A percentile compares a stretch with the other conserved stretches of the same genome.
These are phyloP conservation scores for Solanum chiquidenum DNA, from an alignment of 257 asterid species.

Conservation along the genomic window DNA sequence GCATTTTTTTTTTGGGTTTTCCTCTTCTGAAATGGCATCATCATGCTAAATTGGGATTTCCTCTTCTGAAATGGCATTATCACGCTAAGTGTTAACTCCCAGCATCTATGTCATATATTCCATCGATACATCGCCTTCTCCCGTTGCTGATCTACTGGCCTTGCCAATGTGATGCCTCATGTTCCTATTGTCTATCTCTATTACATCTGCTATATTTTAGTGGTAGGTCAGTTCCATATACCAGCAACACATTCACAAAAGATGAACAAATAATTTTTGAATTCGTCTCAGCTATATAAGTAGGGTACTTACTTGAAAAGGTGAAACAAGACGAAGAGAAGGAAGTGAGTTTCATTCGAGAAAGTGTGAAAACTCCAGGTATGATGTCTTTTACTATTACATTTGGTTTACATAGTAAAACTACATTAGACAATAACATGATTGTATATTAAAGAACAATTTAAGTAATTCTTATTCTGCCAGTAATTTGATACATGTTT, in stretches of 20 bases:
- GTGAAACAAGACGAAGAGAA: background rate
- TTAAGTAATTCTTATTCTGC: background rate
- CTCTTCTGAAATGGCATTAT: background rate
- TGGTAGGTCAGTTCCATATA: background rate
- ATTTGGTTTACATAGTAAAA: background rate
- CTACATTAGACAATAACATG: background rate
- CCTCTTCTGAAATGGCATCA: background rate
- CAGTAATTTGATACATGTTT: background rate
- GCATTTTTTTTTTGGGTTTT: background rate
- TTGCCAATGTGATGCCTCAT: background rate
- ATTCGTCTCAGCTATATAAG: background rate
- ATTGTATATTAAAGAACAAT: background rate
- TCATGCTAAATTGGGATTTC: background rate
- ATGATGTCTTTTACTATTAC: background rate
- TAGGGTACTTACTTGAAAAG: background rate
- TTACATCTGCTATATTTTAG: background rate
- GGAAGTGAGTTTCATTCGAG: background rate
- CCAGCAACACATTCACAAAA: background rate
- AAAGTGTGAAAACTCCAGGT: background rate
- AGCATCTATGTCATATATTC: background rate
- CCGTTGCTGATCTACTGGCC: background rate
- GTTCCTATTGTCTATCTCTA: background rate
- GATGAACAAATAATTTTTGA: background rate
- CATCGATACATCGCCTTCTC: background rate
- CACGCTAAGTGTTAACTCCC: background rate